Evolutionary conservation across 441 rosid species (phyloP).

Genomic region (Croton laevigatus): DNA sequence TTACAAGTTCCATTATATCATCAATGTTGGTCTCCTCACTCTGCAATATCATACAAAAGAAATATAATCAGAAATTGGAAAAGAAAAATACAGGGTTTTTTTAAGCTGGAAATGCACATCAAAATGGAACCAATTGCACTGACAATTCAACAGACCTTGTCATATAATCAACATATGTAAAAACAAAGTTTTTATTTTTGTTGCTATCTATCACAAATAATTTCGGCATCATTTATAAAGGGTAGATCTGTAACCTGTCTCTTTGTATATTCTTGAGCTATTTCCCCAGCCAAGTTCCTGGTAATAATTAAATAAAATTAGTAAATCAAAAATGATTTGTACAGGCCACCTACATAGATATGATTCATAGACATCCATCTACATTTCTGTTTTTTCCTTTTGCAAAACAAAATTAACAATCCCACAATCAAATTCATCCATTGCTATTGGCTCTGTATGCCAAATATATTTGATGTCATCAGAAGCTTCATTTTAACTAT

Average conservation of each 20-base stretch:
- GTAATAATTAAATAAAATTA: not conserved
- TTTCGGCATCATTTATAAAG: not conserved
- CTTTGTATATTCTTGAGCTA: conserved; percentile 67
- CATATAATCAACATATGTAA: not conserved
- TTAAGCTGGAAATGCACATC: not conserved
- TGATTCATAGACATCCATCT: too few relatives aligned
- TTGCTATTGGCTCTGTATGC: too few relatives aligned
- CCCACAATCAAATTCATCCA: too few relatives aligned
- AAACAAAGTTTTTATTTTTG: not conserved
- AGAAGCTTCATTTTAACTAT: too few relatives aligned
- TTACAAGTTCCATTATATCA: conserved; percentile 85
- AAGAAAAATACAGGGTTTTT: not conserved
- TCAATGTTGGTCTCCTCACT: conserved; percentile 60
- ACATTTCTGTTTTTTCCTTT: too few relatives aligned
- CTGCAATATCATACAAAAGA: conserved; percentile 33
- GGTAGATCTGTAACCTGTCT: conserved; percentile 53
- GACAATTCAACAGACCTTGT: not conserved
- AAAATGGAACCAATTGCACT: too few relatives aligned
- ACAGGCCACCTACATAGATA: too few relatives aligned
- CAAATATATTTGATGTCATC: too few relatives aligned
- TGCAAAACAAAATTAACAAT: too few relatives aligned
- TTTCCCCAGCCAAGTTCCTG: conserved; percentile 94
- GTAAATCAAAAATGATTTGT: not conserved
- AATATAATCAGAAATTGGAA: conserved; percentile 10
- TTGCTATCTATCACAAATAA: not conserved